phyloP scores from a whole-genome alignment of 2,329 filamentous ascomycete species.

The Xylaria sp. region DNA sequence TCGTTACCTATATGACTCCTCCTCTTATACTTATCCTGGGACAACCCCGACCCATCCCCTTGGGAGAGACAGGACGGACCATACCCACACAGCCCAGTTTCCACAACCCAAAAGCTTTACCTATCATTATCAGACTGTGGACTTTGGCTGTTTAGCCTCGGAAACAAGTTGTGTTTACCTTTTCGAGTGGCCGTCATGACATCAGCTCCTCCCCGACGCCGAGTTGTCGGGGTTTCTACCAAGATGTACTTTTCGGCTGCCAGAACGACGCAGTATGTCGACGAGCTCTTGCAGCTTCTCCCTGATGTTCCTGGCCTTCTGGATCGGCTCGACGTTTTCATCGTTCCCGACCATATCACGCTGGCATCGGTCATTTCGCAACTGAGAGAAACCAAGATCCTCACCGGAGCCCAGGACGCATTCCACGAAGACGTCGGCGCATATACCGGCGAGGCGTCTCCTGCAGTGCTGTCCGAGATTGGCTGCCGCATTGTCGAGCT shows the following conservation, averaged over 20 bases:
- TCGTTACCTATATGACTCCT: no score
- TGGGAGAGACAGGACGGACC: no score
- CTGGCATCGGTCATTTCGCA: conserved; percentile 56
- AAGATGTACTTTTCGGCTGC: conserved; percentile 80
- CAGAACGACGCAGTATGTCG: conserved; percentile 61
- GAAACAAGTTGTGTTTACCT: no score
- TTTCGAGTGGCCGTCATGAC: conserved; percentile 19
- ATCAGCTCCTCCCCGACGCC: conserved; percentile 49
- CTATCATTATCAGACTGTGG: no score
- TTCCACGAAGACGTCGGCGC: conserved; percentile 71
- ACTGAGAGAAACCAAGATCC: conserved; percentile 52
- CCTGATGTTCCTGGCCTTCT: conserved; percentile 31
- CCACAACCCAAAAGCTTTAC: no score
- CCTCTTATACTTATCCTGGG: no score
- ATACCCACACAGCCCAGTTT: neutral
- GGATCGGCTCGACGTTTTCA: conserved; percentile 55
- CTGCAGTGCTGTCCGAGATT: conserved; percentile 65
- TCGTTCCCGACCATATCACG: conserved; percentile 78
- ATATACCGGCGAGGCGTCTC: conserved; percentile 78
- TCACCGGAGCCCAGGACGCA: conserved; percentile 76
- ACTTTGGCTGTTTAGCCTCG: no score
- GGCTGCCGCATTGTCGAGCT: conserved; percentile 76
- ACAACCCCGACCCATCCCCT: no score
- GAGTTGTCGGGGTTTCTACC: conserved; percentile 72
- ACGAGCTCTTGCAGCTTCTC: conserved; percentile 50